Evolutionary conservation across 371 early-diverging fungal genomes (phyloP).

Genomic region (Haplosporangium sp.): DNA sequence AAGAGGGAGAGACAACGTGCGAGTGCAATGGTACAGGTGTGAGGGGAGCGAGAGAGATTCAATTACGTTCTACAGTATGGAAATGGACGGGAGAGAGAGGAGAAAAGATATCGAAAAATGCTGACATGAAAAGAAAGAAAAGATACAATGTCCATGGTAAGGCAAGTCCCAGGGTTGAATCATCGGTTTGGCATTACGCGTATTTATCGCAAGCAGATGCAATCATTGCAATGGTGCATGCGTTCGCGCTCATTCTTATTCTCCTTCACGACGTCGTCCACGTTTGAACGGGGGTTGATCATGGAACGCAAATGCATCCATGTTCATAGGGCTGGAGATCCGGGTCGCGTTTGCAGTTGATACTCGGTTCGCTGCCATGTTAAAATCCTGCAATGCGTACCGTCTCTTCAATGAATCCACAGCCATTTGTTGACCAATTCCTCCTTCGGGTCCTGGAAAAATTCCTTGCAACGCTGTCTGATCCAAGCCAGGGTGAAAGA

Average conservation of each 20-base stretch:
- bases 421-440: slow-evolving; percentile 52
- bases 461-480: slow-evolving; percentile 33
- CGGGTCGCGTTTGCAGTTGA: slow-evolving; percentile 29
- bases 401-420: slow-evolving; percentile 47
- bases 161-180: too few species aligned
- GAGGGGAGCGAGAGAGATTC: too few species aligned
- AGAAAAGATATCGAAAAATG: too few species aligned
- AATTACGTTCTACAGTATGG: too few species aligned
- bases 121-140: neutral
- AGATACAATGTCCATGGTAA: neutral
- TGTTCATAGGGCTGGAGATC: slow-evolving; percentile 25
- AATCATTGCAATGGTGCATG: too few species aligned
- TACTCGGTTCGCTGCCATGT: slow-evolving; percentile 31
- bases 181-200: too few species aligned
- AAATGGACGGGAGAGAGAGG: too few species aligned
- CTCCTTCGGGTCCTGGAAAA: slow-evolving; percentile 51
- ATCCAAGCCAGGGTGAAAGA: slow-evolving; percentile 42
- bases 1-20: too few species aligned
- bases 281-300: slow-evolving; percentile 52
- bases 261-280: slow-evolving; percentile 46
- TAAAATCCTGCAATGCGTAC: slow-evolving; percentile 46
- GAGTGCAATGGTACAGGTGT: too few species aligned
- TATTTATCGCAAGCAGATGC: too few species aligned
- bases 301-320: slow-evolving; percentile 44
- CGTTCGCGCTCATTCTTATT: slow-evolving; percentile 5